Base-by-base conservation (phyloP, 805 yeast genomes). In the Saccharomycopsis oosterbeekiorum region DNA sequence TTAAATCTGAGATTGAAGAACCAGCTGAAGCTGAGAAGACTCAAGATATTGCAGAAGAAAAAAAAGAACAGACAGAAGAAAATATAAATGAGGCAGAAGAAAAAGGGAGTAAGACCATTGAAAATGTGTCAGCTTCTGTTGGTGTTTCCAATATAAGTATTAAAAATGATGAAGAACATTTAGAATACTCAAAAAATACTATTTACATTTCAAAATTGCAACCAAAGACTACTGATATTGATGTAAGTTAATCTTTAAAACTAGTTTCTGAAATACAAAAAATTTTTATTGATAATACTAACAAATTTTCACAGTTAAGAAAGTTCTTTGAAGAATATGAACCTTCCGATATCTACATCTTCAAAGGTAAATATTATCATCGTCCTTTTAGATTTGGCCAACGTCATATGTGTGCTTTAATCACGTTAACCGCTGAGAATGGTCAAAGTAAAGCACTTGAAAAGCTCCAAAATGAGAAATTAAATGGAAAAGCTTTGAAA, bases 381-480 rank as follows among this genome's bases (percentile, higher is more conserved):
- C 67, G 68, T 51, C 66, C 65, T 39, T 66, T 68, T 50, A 67
- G 67, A 59, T 70, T 75, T 63, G 71, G 70, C 37, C 75, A 73
- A 56, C 73, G 73, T 54, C 66, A 71, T 59, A 77, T 78, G 14
- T 78, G 80, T 58, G 89, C 88, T 58, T 78, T 79, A 73, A 80
- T 77, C 58, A 80, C 77, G 56, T 71, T 80, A 61, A 74, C 76
- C 17, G 74, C 75, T n/a, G 77, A 72, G 1, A 74, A 70, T 19
- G 77, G 78, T 1, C 67, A 81, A 42, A 71, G 71, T 2, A 71
- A 71, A n/a, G 82, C 85, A 1, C 71, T 80, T 55, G 73, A 68
- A 19, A 69, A 70, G 19, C 70, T 80, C 62, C 66, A 74, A 50
- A 73, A 70, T 39, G 71, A 71, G 62, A 76, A 74, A 61, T 67